These are phyloP conservation scores for Acaromyces ingoldii DNA, from an alignment of 1,284 basidiomycete genomes.

Conservation along the genomic window DNA sequence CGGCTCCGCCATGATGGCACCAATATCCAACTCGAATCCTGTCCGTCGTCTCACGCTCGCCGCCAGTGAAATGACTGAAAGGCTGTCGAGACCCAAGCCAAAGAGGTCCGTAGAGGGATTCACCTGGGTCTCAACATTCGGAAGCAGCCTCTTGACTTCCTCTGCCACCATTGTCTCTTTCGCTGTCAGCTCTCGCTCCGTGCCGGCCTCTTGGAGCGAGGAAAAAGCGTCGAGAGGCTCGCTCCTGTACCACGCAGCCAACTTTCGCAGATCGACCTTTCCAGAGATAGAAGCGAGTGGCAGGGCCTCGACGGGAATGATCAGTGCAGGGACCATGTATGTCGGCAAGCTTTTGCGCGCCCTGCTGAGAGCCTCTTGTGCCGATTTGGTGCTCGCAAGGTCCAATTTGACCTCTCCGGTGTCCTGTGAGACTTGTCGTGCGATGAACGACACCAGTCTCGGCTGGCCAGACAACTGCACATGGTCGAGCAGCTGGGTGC, in stretches of 20 bases:
- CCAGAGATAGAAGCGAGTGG: slow-evolving; percentile 39
- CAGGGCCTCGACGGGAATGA: slow-evolving; percentile 26
- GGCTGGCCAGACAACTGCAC: no score
- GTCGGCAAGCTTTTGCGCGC: slow-evolving; percentile 17
- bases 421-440: no score
- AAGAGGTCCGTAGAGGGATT: slow-evolving; percentile 21
- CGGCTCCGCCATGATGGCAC: slow-evolving; percentile 24
- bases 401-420: no score
- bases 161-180: slow-evolving; percentile 20
- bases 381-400: no score
- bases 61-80: slow-evolving; percentile 34
- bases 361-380: background rate
- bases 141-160: slow-evolving; percentile 1
- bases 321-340: slow-evolving; percentile 42
- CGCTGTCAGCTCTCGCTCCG: slow-evolving; percentile 13
- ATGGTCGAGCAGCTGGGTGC: no score
- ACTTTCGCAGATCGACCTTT: slow-evolving; percentile 28
- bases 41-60: slow-evolving; percentile 22
- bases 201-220: background rate
- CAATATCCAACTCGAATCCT: slow-evolving; percentile 18
- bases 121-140: background rate
- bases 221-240: background rate
- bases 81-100: slow-evolving; percentile 39
- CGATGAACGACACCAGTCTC: no score
- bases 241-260: background rate